Base-by-base conservation (phyloP, 805 yeast species). In the Metschnikowia baotianmanensis region DNA sequence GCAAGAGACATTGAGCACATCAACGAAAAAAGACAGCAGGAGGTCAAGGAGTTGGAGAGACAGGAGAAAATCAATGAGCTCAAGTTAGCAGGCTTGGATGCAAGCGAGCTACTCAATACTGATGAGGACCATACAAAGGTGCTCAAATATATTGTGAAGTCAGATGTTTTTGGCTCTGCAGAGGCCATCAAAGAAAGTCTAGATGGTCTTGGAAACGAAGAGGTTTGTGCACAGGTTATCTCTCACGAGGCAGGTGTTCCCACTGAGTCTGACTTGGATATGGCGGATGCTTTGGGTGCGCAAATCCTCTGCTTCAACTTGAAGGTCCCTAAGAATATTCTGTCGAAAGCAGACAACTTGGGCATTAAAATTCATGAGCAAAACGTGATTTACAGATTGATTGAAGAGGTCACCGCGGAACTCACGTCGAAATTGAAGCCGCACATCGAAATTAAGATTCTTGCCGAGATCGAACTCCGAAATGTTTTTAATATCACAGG, bases 121-220 rank as follows among this genome's bases (percentile, higher is more conserved):
- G 52, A 65, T 50, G 66, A 58, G 3, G 52, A 51, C 3, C 52
- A 52, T 3, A 45, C 48, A 2, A 37, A 39, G 31, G 38, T 60
- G 38, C 34, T 56, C 57, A 59, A 65, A 11, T 88, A 82, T 49
- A 81, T 93, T 20, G 70, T 93, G 25, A 88, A 86, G 57, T 86
- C 96, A 0, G 99, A 93, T 63, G 97, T 91, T 1, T 82, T 83
- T 51, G 99, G 99, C 0, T 90, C 98, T 0, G 85, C 86, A 0
- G 99, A 93, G 58, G 99, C 99, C 1, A 85, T 93, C 24, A 74
- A 69, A 27, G 96, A 90, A 59, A 80, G 91, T 51, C 78, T 93
- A 34, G 72, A 74, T 43, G 81, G 82, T 10, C 64, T 93, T n/a
- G 97, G 97, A 6, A 90, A 91, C 59, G 86, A 84, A 1, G 95